Base-by-base conservation (phyloP, 2,329 filamentous ascomycete species). In the Colletotrichum falcatum region DNA sequence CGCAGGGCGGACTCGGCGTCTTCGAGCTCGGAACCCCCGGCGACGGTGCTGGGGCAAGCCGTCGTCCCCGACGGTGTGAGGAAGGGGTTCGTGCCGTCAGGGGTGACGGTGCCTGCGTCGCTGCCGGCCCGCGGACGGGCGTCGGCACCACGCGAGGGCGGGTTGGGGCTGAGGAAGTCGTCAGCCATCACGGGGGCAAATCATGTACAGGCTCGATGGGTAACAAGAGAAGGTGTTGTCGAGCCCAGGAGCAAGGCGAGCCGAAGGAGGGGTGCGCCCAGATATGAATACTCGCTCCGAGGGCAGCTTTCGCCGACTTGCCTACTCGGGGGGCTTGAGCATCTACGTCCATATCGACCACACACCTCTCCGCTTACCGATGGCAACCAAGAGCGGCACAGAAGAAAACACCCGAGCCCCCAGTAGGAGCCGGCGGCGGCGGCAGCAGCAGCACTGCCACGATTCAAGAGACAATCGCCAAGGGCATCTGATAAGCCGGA, bases 1-100 rank as follows among this genome's bases (percentile, higher is more conserved):
- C 82, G 84, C 12, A 93, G 81, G 6, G 90, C 89, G 58, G 91
- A 66, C 71, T 89, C 82, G 3, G 69, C 39, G 30, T 77, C 76
- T 16, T 75, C 71, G n/a, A 73, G 70, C 30, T 74, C 54, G 39
- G 65, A 60, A 58, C 71, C 69, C 6, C 54, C 42, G 14, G 64
- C 70, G 18, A 49, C 48, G 18, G 61, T 65, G 51, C 71, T 73
- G 37, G 71, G 68, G 1, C 61, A 64, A 58, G 62, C 62, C 20
- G 64, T 71, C 1, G 61, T 66, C 9, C 48, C 66, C 14, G 66
- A 66, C 30, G 76, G 74, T 6, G 73, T 77, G 49, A 75, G 70
- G 33, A 76, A 77, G 7, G 75, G 72, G 51, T 75, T 74, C 39
- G 63, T 60, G 20, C 61, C 60, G 8, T 71, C 65, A 7, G 71